These are phyloP conservation scores for Jasminum sambac DNA, from an alignment of 257 asterid genomes.

Conservation along the genomic window DNA sequence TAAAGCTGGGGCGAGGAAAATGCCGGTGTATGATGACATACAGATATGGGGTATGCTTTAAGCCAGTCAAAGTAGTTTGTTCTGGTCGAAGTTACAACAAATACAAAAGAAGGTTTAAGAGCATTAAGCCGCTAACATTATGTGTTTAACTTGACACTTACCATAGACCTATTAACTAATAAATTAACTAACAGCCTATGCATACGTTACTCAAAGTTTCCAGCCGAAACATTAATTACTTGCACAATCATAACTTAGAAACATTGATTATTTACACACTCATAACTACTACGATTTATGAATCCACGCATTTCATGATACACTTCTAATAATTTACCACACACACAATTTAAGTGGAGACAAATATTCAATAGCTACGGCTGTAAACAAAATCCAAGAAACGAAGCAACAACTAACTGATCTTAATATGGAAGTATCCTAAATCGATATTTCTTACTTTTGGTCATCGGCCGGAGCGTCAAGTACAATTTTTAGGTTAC, in stretches of 20 bases:
- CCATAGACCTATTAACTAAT: background rate
- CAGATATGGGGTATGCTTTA: background rate
- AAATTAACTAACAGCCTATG: background rate
- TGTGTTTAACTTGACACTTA: background rate
- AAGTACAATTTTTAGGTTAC: background rate
- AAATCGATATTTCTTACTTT: background rate
- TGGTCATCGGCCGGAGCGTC: background rate
- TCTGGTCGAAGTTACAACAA: background rate
- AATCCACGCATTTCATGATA: too few species aligned
- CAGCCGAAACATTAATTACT: too few species aligned
- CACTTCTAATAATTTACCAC: too few species aligned
- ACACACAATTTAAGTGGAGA: background rate
- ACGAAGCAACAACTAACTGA: background rate
- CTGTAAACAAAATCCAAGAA: too few species aligned
- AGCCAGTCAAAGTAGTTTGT: background rate
- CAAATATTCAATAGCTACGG: background rate
- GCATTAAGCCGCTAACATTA: background rate
- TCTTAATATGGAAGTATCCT: background rate
- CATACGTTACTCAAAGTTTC: too few species aligned
- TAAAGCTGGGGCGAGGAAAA: background rate
- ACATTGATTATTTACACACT: too few species aligned
- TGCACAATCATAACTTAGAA: too few species aligned
- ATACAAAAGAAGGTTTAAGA: slow-evolving; percentile 1
- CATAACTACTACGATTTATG: too few species aligned
- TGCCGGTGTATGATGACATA: background rate